Base-by-base conservation (phyloP, 805 yeast genomes). In the Candida ficus region DNA sequence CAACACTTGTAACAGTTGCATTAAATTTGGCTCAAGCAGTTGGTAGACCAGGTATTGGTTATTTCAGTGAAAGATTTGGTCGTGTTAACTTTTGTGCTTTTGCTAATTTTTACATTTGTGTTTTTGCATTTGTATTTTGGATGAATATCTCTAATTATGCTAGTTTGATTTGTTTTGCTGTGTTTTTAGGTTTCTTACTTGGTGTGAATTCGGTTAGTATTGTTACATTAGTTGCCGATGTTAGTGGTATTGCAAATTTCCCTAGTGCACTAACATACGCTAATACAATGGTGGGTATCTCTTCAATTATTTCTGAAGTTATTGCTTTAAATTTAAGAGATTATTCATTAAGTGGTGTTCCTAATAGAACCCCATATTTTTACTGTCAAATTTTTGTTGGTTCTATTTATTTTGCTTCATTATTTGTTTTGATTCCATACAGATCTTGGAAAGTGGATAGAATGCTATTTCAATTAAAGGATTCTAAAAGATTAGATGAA, bases 341-440 rank as follows among this genome's bases (percentile, higher is more conserved):
- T n/a, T 41, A 50, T n/a, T 37, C 51, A 10, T 29, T 48, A 2
- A 35, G 42, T 10, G 45, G 47, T 7, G n/a, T 20, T 3, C 30
- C 43, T 16, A 32, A 41, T 27, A 42, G 41, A 7, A 62, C 58
- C 22, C 84, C 86, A 3, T 81, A 73, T 48, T 58, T 74, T 27
- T 70, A 80, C 47, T 68, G 83, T 2, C 87, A 80, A 51, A 65
- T 79, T 2, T 79, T 78, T 54, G 71, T 78, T 5, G 87, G 84
- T 3, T 51, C 67, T 16, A 57, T 73, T 34, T 73, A 70, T 46
- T 52, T 71, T n/a, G 58, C 58, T 10, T 72, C 73, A 0, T 52
- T 71, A 10, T 6, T 75, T 3, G 42, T 76, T 21, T 58, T 73
- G 40, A 43, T 75, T 2, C 60, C 75, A 1, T 61, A 76, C 17